phyloP scores from a whole-genome alignment of 2,329 filamentous ascomycete genomes.

The Colletotrichum agaves region DNA sequence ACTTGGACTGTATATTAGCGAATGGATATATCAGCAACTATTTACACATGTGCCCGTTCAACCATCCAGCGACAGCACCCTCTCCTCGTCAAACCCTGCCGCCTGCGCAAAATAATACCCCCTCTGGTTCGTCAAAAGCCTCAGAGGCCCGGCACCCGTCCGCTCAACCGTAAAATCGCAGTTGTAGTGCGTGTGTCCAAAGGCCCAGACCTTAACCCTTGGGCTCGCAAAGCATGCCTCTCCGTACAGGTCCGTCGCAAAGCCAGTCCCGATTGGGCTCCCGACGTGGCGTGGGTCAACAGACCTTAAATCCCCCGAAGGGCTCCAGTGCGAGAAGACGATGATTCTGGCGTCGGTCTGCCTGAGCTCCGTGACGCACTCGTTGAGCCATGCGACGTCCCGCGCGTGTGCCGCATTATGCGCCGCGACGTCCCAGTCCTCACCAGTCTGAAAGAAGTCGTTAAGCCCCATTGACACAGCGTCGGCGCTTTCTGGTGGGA shows the following conservation, averaged over 20 bases:
- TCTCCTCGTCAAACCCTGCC: constrained; percentile 47
- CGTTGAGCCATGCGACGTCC: constrained; percentile 58
- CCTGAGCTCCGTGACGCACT: constrained; percentile 44
- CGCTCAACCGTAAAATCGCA: constrained; percentile 49
- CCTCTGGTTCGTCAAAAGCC: constrained; percentile 52
- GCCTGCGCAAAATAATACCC: constrained; percentile 54
- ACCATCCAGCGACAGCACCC: constrained; percentile 19
- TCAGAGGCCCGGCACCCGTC: constrained; percentile 40
- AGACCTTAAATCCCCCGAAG: constrained; percentile 47
- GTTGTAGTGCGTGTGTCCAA: constrained; percentile 61
- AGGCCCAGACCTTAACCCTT: constrained; percentile 56
- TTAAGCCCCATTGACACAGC: constrained; percentile 57
- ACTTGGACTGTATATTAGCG: no score
- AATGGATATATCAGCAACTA: no score
- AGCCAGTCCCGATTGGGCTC: constrained; percentile 47
- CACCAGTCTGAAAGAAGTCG: constrained; percentile 61
- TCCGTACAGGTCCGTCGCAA: constrained; percentile 53
- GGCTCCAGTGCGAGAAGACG: constrained; percentile 57
- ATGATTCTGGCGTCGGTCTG: constrained; percentile 44
- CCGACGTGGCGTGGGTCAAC: constrained; percentile 48
- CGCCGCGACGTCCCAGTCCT: constrained; percentile 49
- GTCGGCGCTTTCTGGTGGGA: constrained; percentile 51
- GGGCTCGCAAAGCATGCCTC: constrained; percentile 51
- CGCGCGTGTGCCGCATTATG: constrained; percentile 51
- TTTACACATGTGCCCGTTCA: neutral